Base-by-base conservation (phyloP, 495 filamentous ascomycete species). In the Rostrohypoxylon terebratum region DNA sequence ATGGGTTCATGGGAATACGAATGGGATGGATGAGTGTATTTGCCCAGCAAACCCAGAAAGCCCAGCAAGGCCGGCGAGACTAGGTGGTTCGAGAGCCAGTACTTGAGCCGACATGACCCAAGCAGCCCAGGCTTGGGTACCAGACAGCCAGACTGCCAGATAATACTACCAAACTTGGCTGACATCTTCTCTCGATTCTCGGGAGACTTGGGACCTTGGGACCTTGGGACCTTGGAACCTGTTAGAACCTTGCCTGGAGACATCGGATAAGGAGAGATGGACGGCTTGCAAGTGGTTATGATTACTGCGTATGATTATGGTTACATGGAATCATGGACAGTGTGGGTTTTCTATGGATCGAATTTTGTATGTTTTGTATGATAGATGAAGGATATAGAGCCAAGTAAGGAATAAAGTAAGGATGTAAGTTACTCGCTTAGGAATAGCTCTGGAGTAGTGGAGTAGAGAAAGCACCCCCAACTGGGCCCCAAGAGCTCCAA, bases 401-500 rank as follows among this genome's bases (percentile, higher is more conserved):
- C 28, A 28, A 28, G 28, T 28, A 28, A 28, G 28, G 28, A 28
- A 28, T 28, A 28, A 38, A 11, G 42, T 20, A 45, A 45, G 42
- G 4, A 45, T 6, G 42, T 59, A 57, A 40, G 36, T 33, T 34
- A 21, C 69, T 63, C 36, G 6, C 42, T 63, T 63, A 50, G 69
- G 69, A 67, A 72, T 72, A 67, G 69, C 14, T 1, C 11, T 42
- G 14, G 10, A 28, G 38, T 42, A 42, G 11, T 34, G 33, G 33
- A 34, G 33, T 34, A 34, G 38, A 58, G 54, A 45, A 14, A 20
- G 0, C n/a, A n/a, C n/a, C n/a, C n/a, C n/a, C n/a, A n/a, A 28
- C 28, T 4, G 6, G 28, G 6, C 28, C 28, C 28, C 28, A 3
- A 45, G 20, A 45, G 4, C 4, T n/a, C 16, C 7, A 42, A 42